Evolutionary conservation across 768 basidiomycete species (phyloP), one percentile per base, ranked within the genome.

Genomic region (Lactifluus volemus): DNA sequence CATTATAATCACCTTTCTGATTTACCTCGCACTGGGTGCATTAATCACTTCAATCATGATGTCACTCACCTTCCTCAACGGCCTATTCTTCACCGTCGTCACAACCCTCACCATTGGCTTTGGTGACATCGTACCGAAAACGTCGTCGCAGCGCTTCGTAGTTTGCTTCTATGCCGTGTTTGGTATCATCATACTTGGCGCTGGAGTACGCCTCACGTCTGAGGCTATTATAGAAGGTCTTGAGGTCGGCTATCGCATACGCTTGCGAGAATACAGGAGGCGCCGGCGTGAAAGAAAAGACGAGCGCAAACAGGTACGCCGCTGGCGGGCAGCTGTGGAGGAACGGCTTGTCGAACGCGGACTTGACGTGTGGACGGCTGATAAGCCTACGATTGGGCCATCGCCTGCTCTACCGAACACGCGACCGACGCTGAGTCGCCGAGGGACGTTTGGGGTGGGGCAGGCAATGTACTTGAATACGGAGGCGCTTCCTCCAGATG

Each of bases 21-120:
- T 76, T 60, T 92, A 90, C 69, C 76, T 92, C 61, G 88, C 85
- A 0, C 67, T 93, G 10, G 92, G 91, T 5, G 81, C 85, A 0
- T 75, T 89, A 14, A 71, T 82, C 52, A 79, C 83, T 68, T 74
- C 81, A 0, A 70, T 82, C 59, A 72, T 84, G 29, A 70, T 85
- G 48, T 56, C 78, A 4, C 77, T 88, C 36, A 70, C 76, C 19
- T 93, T 88, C 70, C 78, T 91, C 66, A 76, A 89, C 68, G 84
- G 83, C 0, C 75, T 92, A n/a, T 92, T 90, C 69, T 91, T 90
- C 67, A 82, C 84, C 8, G 77, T 89, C 42, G 82, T 83, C 17
- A 79, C 86, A 4, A 85, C 92, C 61, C 86, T 90, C 70, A 86
- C 70, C 7, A 66, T 72, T 60, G 84, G 86, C 5, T 89, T 90